A percentile compares a stretch with the other conserved stretches of the same genome.
phyloP scores from a whole-genome alignment of 768 basidiomycete species.

The Exidia glandulosa region DNA sequence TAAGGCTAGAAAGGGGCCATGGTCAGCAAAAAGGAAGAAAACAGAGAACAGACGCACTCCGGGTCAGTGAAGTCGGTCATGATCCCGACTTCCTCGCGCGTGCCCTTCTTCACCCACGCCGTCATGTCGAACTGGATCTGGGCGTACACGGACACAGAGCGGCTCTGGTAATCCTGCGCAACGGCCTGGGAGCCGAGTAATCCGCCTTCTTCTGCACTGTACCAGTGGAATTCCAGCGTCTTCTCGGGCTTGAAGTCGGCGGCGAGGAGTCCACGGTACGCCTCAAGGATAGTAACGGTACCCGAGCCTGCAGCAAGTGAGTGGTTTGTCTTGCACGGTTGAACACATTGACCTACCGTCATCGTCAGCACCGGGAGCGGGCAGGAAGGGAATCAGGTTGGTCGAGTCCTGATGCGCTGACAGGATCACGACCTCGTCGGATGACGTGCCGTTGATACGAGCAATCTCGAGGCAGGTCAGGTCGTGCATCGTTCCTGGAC shows the following conservation, averaged over 20 bases:
- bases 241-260: conserved; percentile 57
- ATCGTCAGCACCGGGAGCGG: conserved; percentile 18
- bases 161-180: conserved; percentile 58
- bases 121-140: conserved; percentile 89
- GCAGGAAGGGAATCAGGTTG: conserved; percentile 12
- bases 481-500: not conserved
- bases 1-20: conserved; percentile 41
- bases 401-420: conserved; percentile 64
- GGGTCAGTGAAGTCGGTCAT: conserved; percentile 76
- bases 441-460: conserved; percentile 62
- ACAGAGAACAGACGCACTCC: conserved; percentile 24
- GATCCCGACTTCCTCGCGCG: conserved; percentile 60
- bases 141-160: conserved; percentile 55
- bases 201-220: conserved; percentile 4
- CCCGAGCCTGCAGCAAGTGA: conserved; percentile 33
- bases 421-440: conserved; percentile 53
- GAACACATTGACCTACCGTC: conserved; percentile 9
- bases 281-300: conserved; percentile 65
- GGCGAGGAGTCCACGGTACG: conserved; percentile 59
- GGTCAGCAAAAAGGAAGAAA: conserved; percentile 1
- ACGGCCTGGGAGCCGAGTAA: conserved; percentile 54
- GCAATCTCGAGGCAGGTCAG: conserved; percentile 41
- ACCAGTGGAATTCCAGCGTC: conserved; percentile 71
- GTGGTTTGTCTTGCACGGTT: not conserved
- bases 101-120: conserved; percentile 83